phyloP scores from a whole-genome alignment of 495 filamentous ascomycete species.

The Penicillium lagena region DNA sequence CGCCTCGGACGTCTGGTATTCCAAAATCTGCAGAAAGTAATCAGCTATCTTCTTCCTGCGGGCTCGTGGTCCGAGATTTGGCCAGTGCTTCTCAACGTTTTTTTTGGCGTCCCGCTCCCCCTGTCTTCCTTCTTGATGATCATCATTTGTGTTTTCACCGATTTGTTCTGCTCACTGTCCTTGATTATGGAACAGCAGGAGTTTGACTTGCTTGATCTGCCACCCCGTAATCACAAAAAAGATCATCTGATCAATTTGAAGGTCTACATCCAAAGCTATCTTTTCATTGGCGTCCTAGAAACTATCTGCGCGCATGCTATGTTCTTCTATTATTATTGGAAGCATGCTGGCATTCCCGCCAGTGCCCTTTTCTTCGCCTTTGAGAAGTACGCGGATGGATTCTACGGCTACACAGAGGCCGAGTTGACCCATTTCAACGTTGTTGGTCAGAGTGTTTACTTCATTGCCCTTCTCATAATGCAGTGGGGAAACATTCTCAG shows the following conservation, averaged over 20 bases:
- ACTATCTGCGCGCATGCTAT: slow-evolving; percentile 41
- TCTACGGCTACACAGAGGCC: slow-evolving; percentile 39
- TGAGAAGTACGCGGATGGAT: slow-evolving; percentile 38
- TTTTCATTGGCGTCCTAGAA: slow-evolving; percentile 45
- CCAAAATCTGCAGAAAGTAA: slow-evolving; percentile 53
- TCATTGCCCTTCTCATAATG: slow-evolving; percentile 58
- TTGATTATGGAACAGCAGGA: slow-evolving; percentile 67
- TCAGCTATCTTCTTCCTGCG: slow-evolving; percentile 55
- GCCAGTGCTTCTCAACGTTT: slow-evolving; percentile 66
- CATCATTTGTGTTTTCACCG: slow-evolving; percentile 64
- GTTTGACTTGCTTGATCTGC: slow-evolving; percentile 59
- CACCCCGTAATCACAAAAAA: slow-evolving; percentile 53
- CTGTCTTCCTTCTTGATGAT: slow-evolving; percentile 68
- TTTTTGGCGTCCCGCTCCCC: slow-evolving; percentile 64
- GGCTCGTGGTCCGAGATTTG: slow-evolving; percentile 69
- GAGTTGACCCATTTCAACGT: slow-evolving; percentile 36
- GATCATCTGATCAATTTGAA: slow-evolving; percentile 51
- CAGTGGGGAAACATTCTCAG: slow-evolving; percentile 47
- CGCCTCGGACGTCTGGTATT: slow-evolving; percentile 51
- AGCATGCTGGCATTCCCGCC: slow-evolving; percentile 37
- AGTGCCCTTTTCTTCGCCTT: slow-evolving; percentile 39
- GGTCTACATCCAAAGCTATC: slow-evolving; percentile 44
- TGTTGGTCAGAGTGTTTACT: slow-evolving; percentile 61
- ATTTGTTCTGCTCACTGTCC: slow-evolving; percentile 51
- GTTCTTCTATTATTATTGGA: slow-evolving; percentile 46